Evolutionary conservation across 768 basidiomycete genomes (phyloP).

Genomic region (Rhizopogon roseolus): DNA sequence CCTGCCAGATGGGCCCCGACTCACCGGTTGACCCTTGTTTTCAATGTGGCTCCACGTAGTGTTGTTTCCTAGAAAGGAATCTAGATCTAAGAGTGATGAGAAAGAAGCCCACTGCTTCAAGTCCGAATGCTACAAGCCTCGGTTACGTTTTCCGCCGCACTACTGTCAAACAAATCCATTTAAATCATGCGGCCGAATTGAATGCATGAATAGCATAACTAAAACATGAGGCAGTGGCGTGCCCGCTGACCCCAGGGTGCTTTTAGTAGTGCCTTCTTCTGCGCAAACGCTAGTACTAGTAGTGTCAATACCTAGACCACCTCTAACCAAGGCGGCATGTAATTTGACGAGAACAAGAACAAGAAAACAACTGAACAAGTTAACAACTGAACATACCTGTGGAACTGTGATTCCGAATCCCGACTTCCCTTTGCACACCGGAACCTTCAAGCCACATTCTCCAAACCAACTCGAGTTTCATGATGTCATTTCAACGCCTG

Average conservation of each 20-base stretch:
- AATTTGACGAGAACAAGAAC: background rate
- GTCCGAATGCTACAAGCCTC: background rate
- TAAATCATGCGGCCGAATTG: background rate
- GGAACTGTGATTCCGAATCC: background rate
- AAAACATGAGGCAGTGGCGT: constrained; percentile 20
- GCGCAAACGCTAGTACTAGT: background rate
- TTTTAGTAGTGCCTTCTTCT: background rate
- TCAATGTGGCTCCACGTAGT: background rate
- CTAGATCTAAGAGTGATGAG: background rate
- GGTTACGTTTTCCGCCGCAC: background rate
- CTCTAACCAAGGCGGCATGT: background rate
- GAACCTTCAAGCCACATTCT: too few relatives aligned
- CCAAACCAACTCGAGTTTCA: too few relatives aligned
- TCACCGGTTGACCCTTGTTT: too few relatives aligned
- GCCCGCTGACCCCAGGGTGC: background rate
- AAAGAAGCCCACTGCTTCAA: background rate
- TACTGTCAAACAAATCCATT: background rate
- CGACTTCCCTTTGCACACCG: background rate
- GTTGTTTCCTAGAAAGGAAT: background rate
- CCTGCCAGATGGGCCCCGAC: constrained; percentile 9
- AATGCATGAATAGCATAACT: constrained; percentile 10
- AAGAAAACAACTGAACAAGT: too few relatives aligned
- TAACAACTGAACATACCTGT: too few relatives aligned
- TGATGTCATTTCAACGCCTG: background rate
- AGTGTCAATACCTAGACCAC: background rate